A percentile compares a stretch with the other conserved stretches of the same genome.
Evolutionary conservation across 352 stramenopile species (phyloP).

Genomic region (Phytophthora idaei): DNA sequence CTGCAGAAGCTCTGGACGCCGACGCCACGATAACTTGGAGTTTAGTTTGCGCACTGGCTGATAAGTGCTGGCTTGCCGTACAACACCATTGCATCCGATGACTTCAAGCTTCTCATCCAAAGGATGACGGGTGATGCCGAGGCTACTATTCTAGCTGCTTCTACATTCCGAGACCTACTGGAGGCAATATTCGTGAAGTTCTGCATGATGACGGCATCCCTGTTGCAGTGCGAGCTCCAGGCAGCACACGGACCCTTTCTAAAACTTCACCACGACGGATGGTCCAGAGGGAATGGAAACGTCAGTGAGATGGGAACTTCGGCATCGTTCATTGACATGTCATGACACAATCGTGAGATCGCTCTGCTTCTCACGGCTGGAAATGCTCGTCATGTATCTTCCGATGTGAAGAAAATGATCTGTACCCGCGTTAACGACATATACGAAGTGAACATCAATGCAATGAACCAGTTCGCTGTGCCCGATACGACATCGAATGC

Average conservation of each 20-base stretch:
- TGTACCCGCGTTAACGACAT: not conserved
- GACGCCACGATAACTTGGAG: not conserved
- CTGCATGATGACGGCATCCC: not conserved
- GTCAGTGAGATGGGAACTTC: not conserved
- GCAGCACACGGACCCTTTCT: not conserved
- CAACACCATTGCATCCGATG: not conserved
- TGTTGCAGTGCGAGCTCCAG: not conserved
- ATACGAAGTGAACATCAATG: not conserved
- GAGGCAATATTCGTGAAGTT: not conserved
- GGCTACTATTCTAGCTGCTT: not conserved
- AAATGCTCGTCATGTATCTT: not conserved
- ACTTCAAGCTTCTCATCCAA: not conserved
- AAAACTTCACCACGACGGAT: not conserved
- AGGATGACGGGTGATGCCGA: not conserved
- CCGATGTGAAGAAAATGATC: not conserved
- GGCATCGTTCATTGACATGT: not conserved
- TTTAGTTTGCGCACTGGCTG: not conserved
- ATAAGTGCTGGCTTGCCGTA: not conserved
- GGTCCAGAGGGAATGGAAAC: not conserved
- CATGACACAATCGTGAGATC: not conserved
- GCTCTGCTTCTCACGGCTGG: not conserved
- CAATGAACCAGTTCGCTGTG: conserved; percentile 4
- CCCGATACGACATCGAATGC: not conserved
- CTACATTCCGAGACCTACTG: not conserved
- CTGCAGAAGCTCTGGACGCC: not conserved